Percentiles rank a stretch among this genome's conserved stretches.
These are phyloP conservation scores for Dipodascopsis uninucleata DNA, from an alignment of 805 yeast species.

Conservation along the genomic window DNA sequence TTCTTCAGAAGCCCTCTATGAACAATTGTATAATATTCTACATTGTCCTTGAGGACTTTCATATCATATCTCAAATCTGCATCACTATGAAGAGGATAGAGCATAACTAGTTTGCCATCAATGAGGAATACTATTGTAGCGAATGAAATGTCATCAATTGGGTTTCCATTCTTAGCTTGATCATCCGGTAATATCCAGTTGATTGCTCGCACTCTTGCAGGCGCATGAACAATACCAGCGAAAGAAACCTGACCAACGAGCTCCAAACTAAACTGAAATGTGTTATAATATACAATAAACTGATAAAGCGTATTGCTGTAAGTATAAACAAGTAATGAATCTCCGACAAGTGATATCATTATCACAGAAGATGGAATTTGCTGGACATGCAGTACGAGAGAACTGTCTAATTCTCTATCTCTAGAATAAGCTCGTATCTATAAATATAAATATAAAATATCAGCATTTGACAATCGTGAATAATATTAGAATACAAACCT, in stretches of 20 bases:
- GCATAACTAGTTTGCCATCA: conserved; percentile 39
- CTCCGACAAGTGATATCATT: conserved; percentile 32
- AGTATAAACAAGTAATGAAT: conserved; percentile 38
- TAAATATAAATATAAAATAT: conserved; percentile 8
- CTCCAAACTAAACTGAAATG: conserved; percentile 29
- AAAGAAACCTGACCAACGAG: conserved; percentile 37
- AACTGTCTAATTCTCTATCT: conserved; percentile 35
- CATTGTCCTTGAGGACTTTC: conserved; percentile 35
- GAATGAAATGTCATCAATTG: conserved; percentile 22
- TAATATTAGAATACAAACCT: conserved; percentile 12
- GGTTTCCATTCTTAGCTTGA: conserved; percentile 27
- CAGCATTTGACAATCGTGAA: neutral
- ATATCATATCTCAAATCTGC: conserved; percentile 28
- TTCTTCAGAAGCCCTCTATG: conserved; percentile 29
- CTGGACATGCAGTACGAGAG: conserved; percentile 34
- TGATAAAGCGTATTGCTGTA: conserved; percentile 34
- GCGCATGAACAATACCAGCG: conserved; percentile 38
- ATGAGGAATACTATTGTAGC: conserved; percentile 36
- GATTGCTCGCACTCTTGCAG: conserved; percentile 39
- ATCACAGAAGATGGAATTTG: conserved; percentile 35
- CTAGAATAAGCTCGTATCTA: conserved; percentile 40
- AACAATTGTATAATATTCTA: conserved; percentile 38
- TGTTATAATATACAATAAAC: conserved; percentile 29
- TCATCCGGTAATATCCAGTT: conserved; percentile 32
- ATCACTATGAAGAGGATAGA: conserved; percentile 23